Evolutionary conservation across 2,329 filamentous ascomycete genomes (phyloP).

Genomic region (Neofusicoccum umdonicola): DNA sequence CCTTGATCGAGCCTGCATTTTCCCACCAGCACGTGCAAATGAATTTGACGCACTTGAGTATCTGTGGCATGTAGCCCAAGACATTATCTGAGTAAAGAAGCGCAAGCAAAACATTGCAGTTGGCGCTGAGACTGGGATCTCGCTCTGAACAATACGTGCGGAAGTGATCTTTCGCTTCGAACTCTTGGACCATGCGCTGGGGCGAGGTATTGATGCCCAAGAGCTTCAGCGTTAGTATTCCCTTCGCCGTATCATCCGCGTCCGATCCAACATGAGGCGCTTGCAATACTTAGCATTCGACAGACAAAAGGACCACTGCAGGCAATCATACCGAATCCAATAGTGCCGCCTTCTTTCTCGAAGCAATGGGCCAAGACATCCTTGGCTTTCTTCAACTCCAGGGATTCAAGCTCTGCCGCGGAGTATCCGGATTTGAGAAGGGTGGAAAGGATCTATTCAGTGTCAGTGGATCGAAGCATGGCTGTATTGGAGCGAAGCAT

Average conservation of each 20-base stretch:
- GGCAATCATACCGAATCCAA: background rate
- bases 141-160: conserved; percentile 31
- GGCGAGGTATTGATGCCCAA: background rate
- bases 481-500: too few species aligned
- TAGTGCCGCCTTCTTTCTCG: background rate
- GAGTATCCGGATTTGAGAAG: background rate
- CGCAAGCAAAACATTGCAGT: conserved; percentile 35
- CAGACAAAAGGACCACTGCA: background rate
- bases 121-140: conserved; percentile 34
- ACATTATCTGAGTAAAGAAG: conserved; percentile 22
- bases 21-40: background rate
- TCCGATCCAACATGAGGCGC: background rate
- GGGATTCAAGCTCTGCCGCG: background rate
- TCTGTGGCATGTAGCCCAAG: background rate
- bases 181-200: conserved; percentile 23
- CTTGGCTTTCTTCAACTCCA: background rate
- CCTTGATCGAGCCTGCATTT: background rate
- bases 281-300: background rate
- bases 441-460: background rate
- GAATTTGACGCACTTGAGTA: background rate
- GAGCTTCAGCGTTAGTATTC: background rate
- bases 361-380: background rate
- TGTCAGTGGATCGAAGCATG: background rate
- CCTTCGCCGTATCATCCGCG: background rate
- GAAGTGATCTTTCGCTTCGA: conserved; percentile 32